Evolutionary conservation across 2,329 filamentous ascomycete genomes (phyloP).

Genomic region (Trichocomaceae sp.): DNA sequence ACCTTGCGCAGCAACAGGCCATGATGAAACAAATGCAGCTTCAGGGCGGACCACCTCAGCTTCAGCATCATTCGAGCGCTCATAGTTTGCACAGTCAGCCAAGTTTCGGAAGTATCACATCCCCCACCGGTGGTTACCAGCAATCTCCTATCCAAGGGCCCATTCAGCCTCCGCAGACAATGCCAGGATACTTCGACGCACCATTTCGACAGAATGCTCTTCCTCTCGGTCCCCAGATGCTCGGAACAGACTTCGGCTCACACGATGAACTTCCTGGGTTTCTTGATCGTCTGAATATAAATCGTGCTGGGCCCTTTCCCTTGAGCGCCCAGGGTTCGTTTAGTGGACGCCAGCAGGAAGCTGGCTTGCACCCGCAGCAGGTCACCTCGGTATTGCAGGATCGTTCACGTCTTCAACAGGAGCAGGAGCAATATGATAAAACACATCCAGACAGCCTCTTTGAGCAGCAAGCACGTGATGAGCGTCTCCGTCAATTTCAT

Average conservation of each 20-base stretch:
- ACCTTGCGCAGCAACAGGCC: conserved; percentile 79
- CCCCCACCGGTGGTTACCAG: conserved; percentile 63
- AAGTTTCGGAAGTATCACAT: conserved; percentile 89
- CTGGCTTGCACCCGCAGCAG: conserved; percentile 48
- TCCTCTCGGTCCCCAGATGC: conserved; percentile 33
- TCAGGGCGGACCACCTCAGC: conserved; percentile 50
- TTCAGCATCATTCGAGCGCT: conserved; percentile 91
- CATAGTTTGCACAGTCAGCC: conserved; percentile 96
- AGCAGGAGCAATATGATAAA: conserved; percentile 51
- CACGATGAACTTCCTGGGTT: conserved; percentile 65
- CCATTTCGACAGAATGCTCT: conserved; percentile 38
- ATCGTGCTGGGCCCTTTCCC: conserved; percentile 44
- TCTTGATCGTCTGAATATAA: conserved; percentile 60
- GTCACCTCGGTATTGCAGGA: conserved; percentile 56
- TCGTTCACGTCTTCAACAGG: conserved; percentile 53
- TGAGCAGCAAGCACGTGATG: conserved; percentile 50
- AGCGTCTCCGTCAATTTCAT: conserved; percentile 78
- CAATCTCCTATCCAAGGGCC: conserved; percentile 54
- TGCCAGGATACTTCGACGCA: conserved; percentile 64
- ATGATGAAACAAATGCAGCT: conserved; percentile 66
- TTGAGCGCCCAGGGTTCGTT: conserved; percentile 44
- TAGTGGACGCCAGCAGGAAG: conserved; percentile 40
- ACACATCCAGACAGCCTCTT: conserved; percentile 39
- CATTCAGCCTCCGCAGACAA: conserved; percentile 50
- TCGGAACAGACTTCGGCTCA: conserved; percentile 46